Evolutionary conservation across 441 rosid genomes (phyloP), one percentile per base, ranked within the genome.

Genomic region (Croton setiger): DNA sequence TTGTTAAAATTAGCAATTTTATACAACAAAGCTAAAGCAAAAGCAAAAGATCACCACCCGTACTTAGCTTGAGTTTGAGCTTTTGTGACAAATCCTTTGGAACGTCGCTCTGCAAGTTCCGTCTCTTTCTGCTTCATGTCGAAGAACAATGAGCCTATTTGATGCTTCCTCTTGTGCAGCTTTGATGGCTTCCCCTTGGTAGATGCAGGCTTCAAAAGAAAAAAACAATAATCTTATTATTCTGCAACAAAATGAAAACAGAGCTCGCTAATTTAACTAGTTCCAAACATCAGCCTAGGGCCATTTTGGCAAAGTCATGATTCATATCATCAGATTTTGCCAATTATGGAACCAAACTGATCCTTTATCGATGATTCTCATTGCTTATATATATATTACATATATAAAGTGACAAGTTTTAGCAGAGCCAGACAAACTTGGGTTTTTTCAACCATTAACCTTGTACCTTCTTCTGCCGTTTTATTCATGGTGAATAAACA

Each of bases 161-260:
- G 99, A 86, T 94, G 99, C 87, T 94, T 94, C 84, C 99, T 88
- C 87, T 92, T 92, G 82, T 92, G 99, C 70, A 94, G 91, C 72
- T 94, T 94, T 1, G 90, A 44, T 52, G 96, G 96, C 78, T 92
- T 90, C 69, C 96, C 99, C 66, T 92, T 90, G 0, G 92, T 60
- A 33, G 98, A 84, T 71, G 79, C 83, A 51, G 97, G 91, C 97
- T 94, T 69, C 79, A 77, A 37, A 43, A 58, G 10, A 27, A 10
- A 39, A 14, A 4, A 12, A 13, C 5, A 35, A 20, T n/a, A 4
- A 14, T 52, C 12, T 3, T 11, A 61, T 62, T 21, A 13, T 12
- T 10, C 15, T 10, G 10, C 5, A 36, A 58, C 14, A 18, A n/a
- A n/a, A 12, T 12, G 23, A 37, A 69, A 61, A 53, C 15, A 37